Conservation (phyloP, 2,329 filamentous ascomycete species). For the Penicillium sclerotiorum region DNA sequence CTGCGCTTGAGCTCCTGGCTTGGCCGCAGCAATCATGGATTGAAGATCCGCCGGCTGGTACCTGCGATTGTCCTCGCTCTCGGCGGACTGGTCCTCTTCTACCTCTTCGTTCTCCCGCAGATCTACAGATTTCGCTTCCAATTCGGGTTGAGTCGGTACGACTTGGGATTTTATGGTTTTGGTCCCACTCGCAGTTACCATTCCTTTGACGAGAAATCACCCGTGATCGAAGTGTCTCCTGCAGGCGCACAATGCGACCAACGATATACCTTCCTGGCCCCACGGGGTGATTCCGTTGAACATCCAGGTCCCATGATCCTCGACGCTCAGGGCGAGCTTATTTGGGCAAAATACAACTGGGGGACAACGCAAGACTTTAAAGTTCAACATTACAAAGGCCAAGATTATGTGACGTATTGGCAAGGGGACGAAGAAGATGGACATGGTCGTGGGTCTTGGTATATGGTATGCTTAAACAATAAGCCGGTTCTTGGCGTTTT, state of each 20-base stretch:
- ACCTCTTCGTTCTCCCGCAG: slow-evolving; percentile 19
- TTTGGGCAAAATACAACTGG: slow-evolving; percentile 36
- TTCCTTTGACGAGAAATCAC: slow-evolving; percentile 34
- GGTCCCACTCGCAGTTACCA: slow-evolving; percentile 30
- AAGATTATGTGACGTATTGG: slow-evolving; percentile 53
- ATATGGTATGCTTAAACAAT: slow-evolving; percentile 28
- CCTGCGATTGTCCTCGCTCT: slow-evolving; percentile 2
- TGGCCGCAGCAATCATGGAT: slow-evolving; percentile 2
- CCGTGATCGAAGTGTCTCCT: slow-evolving; percentile 28
- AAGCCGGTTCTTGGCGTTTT: not conserved
- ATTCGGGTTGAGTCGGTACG: slow-evolving; percentile 27
- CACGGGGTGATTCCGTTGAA: slow-evolving; percentile 33
- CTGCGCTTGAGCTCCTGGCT: slow-evolving; percentile 16
- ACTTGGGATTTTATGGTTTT: slow-evolving; percentile 34
- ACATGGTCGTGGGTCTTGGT: slow-evolving; percentile 40
- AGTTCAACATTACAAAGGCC: slow-evolving; percentile 48
- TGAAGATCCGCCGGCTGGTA: slow-evolving; percentile 4
- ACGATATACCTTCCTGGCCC: slow-evolving; percentile 35
- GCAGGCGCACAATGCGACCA: slow-evolving; percentile 30
- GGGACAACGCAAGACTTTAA: slow-evolving; percentile 50
- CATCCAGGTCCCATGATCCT: slow-evolving; percentile 47
- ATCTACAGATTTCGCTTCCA: slow-evolving; percentile 22
- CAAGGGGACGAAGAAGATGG: slow-evolving; percentile 51
- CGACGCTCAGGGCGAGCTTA: slow-evolving; percentile 29
- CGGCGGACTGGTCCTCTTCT: slow-evolving; percentile 14